phyloP scores from a whole-genome alignment of 192 early-diverging fungal genomes.

The Linnemannia zychae region DNA sequence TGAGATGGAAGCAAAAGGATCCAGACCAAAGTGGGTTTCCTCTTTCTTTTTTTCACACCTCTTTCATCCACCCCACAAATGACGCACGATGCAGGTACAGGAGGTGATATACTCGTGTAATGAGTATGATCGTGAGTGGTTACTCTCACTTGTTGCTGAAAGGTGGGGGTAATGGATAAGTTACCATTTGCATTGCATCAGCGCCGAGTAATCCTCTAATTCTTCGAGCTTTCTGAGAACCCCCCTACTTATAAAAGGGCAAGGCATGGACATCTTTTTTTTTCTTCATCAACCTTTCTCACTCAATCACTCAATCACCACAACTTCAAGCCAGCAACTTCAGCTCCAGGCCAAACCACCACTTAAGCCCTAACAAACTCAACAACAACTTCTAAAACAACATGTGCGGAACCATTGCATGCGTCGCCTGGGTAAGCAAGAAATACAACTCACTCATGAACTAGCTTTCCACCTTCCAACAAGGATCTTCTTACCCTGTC shows the following conservation, averaged over 20 bases:
- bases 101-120: not conserved
- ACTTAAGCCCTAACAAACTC: not conserved
- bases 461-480: not conserved
- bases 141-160: not conserved
- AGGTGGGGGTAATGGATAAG: not conserved
- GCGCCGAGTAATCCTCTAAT: not conserved
- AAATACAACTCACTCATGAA: not conserved
- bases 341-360: not conserved
- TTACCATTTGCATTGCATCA: constrained; percentile 1
- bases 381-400: constrained; percentile 1
- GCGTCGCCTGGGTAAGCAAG: constrained; percentile 41
- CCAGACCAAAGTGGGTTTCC: not conserved
- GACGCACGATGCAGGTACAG: not conserved
- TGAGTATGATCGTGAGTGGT: not conserved
- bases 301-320: not conserved
- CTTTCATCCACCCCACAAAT: not conserved
- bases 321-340: not conserved
- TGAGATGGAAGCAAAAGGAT: not conserved
- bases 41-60: not conserved
- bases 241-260: not conserved
- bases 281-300: not conserved
- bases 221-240: not conserved
- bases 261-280: not conserved
- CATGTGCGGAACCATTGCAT: constrained; percentile 41
- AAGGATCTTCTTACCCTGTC: not conserved